A percentile compares a stretch with the other conserved stretches of the same genome.
Evolutionary conservation across 345 rosid genomes (phyloP).

Genomic region (Citrus hindsii): DNA sequence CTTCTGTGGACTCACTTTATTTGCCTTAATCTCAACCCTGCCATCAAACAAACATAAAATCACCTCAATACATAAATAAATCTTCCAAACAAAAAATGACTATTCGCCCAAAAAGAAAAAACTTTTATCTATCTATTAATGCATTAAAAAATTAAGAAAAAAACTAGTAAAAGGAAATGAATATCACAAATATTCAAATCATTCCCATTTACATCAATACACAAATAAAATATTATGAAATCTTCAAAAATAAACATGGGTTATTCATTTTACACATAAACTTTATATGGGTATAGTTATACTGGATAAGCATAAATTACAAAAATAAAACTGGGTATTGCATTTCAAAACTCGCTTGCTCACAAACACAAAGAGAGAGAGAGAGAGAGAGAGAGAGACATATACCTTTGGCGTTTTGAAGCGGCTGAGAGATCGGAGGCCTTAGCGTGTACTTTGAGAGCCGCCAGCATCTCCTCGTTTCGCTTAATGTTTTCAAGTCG

Average conservation of each 20-base stretch:
- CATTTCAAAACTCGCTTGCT: neutral
- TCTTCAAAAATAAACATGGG: neutral
- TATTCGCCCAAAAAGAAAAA: neutral
- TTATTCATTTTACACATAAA: neutral
- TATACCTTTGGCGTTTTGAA: slow-evolving; percentile 47
- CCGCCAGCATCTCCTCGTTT: slow-evolving; percentile 70
- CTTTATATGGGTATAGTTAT: neutral
- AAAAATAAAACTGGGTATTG: neutral
- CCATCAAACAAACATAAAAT: slow-evolving; percentile 6
- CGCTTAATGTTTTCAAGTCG: slow-evolving; percentile 76
- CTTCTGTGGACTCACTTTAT: slow-evolving; percentile 40
- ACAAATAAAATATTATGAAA: neutral
- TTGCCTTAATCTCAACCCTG: slow-evolving; percentile 39
- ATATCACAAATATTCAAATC: neutral
- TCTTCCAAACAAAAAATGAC: neutral
- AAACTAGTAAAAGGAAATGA: neutral
- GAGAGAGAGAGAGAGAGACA: neutral
- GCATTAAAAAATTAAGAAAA: neutral
- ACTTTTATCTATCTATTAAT: neutral
- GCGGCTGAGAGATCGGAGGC: slow-evolving; percentile 52
- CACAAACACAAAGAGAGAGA: neutral
- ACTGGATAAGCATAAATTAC: neutral
- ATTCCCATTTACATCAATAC: neutral
- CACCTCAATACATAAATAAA: neutral
- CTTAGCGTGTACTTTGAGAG: slow-evolving; percentile 59